Base-by-base conservation (phyloP, 2,329 filamentous ascomycete genomes). In the Claviceps sp. region DNA sequence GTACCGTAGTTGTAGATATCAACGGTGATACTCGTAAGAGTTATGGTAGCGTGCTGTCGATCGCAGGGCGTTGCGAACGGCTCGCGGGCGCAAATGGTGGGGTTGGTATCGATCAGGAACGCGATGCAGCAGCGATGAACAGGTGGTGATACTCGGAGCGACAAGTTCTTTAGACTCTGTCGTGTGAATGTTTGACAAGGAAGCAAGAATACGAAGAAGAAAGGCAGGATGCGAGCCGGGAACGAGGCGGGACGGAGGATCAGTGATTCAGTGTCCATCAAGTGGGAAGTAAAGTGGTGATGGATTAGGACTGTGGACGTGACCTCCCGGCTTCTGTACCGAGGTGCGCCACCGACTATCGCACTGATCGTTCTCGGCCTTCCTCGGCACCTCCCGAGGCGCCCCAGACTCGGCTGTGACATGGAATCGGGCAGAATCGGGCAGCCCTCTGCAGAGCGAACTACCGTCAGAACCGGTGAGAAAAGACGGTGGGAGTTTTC, bases 11-110 rank as follows among this genome's bases (percentile, higher is more conserved):
- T 11, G 9, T 11, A 30, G 8, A 30, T 30, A 30, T 30, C 30
- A 30, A 30, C 9, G 30, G 9, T 30, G 8, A 30, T 8, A 8
- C 30, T 44, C 22, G 42, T 22, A 24, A 22, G 13, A 16, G 13
- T 44, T 7, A 34, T 8, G 26, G 20, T 26, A 20, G n/a, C 13
- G n/a, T 47, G n/a, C 13, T 13, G 5, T 47, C 26, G 16, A 34
- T 47, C 26, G 24, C 4, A 9, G 14, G 7, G 2, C 14, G 43
- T 44, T 22, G 30, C 26, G 42, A 20, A 45, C 20, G 43, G 14
- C 47, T 52, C 51, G 51, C 18, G 18, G 18, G 51, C 47, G 51
- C 47, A 47, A 50, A 37, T 24, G 48, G 20, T 41, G 48, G 37
- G 38, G 44, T 14, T 26, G 18, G 38, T 41, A 6, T 41, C 38